Conservation (phyloP, 2,329 filamentous ascomycete species). For the Fusarium mexicanum region DNA sequence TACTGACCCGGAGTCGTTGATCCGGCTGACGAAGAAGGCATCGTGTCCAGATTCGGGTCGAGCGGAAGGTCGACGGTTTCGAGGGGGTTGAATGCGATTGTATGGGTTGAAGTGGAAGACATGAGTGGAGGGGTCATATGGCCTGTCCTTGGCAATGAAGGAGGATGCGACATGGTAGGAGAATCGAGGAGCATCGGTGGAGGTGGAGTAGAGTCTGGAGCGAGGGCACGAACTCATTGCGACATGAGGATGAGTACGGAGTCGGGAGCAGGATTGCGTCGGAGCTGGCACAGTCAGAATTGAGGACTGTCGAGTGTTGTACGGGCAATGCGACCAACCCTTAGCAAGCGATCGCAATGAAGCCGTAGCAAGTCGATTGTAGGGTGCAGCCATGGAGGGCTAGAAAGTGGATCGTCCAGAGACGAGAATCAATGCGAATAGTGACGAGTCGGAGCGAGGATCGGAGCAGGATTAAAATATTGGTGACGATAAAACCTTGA, state of each 20-base stretch:
- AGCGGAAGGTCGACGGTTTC: constrained; percentile 46
- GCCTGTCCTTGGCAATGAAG: constrained; percentile 76
- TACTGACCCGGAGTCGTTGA: constrained; percentile 77
- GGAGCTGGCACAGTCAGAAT: constrained; percentile 35
- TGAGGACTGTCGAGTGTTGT: neutral
- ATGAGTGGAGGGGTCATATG: constrained; percentile 74
- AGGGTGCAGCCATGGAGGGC: constrained; percentile 41
- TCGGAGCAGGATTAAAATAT: neutral
- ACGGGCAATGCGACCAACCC: constrained; percentile 24
- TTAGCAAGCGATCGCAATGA: constrained; percentile 37
- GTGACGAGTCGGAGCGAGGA: neutral
- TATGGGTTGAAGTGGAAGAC: constrained; percentile 78
- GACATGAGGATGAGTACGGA: constrained; percentile 11
- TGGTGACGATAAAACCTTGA: neutral
- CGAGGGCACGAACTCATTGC: constrained; percentile 29
- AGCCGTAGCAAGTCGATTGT: constrained; percentile 33
- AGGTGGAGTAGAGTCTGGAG: constrained; percentile 40
- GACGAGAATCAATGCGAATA: constrained; percentile 15
- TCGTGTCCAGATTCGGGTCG: constrained; percentile 89
- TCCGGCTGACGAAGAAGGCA: constrained; percentile 88
- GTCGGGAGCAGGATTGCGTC: constrained; percentile 11
- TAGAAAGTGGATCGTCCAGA: constrained; percentile 19
- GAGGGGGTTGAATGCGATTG: constrained; percentile 64
- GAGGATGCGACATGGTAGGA: constrained; percentile 79
- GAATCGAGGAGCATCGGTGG: constrained; percentile 53